Conservation (phyloP, 2,329 filamentous ascomycete species). For the Parastagonospora avenae region DNA sequence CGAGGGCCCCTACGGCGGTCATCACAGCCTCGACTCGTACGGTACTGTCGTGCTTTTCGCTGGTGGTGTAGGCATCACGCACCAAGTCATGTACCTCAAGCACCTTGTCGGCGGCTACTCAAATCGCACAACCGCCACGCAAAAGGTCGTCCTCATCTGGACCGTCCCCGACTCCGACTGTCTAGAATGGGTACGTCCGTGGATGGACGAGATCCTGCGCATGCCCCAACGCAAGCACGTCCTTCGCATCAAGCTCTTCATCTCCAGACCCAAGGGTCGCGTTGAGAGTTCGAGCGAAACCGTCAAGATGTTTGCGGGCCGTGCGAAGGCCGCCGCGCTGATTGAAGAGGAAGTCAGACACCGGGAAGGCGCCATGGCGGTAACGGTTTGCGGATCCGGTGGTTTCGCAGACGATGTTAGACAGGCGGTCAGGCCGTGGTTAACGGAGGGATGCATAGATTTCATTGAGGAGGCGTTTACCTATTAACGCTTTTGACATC, state of each 20-base stretch:
- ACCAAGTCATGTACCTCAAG: slow-evolving; percentile 76
- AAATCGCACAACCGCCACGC: slow-evolving; percentile 71
- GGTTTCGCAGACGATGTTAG: slow-evolving; percentile 67
- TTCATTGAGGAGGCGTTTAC: slow-evolving; percentile 71
- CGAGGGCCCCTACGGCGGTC: slow-evolving; percentile 77
- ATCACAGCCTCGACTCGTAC: slow-evolving; percentile 74
- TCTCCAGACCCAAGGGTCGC: slow-evolving; percentile 63
- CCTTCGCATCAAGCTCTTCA: slow-evolving; percentile 65
- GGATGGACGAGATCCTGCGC: slow-evolving; percentile 68
- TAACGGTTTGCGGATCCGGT: slow-evolving; percentile 68
- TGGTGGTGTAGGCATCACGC: slow-evolving; percentile 80
- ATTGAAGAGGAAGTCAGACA: slow-evolving; percentile 61
- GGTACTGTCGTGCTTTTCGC: slow-evolving; percentile 80
- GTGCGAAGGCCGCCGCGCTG: slow-evolving; percentile 61
- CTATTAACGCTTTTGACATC: slow-evolving; percentile 50
- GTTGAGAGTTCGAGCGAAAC: slow-evolving; percentile 64
- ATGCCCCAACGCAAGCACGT: slow-evolving; percentile 64
- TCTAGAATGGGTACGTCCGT: slow-evolving; percentile 67
- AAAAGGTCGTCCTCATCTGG: slow-evolving; percentile 77
- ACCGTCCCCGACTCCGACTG: slow-evolving; percentile 74
- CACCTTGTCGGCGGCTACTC: slow-evolving; percentile 72
- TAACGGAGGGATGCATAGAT: slow-evolving; percentile 61
- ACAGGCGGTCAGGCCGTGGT: slow-evolving; percentile 57
- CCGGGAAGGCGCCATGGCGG: slow-evolving; percentile 63
- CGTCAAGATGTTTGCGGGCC: slow-evolving; percentile 66